Percentiles rank a stretch among this genome's conserved stretches.
phyloP scores from a whole-genome alignment of 2,329 filamentous ascomycete species.

The Colletotrichum theobromicola region DNA sequence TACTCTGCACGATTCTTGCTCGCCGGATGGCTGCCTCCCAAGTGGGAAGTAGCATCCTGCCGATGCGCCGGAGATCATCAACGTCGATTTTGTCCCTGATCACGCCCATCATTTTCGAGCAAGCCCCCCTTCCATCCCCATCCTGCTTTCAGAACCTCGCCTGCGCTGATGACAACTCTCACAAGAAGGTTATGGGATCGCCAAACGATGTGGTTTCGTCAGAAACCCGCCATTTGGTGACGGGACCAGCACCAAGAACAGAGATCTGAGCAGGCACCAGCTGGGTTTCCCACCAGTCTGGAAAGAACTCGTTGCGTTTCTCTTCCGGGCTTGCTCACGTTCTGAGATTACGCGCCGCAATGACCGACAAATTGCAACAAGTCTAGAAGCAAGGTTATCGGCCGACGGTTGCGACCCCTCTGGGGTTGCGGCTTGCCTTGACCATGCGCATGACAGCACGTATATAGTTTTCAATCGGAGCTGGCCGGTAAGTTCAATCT shows the following conservation, averaged over 20 bases:
- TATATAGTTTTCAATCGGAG: slow-evolving; percentile 48
- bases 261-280: slow-evolving; percentile 36
- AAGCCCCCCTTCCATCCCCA: not conserved
- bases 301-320: not conserved
- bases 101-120: not conserved
- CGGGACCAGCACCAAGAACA: slow-evolving; percentile 33
- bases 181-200: slow-evolving; percentile 20
- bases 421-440: slow-evolving; percentile 1
- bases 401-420: slow-evolving; percentile 3
- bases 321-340: not conserved
- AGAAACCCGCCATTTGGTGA: slow-evolving; percentile 21
- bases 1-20: not conserved
- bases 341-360: slow-evolving; percentile 21
- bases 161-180: slow-evolving; percentile 29
- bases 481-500: slow-evolving; percentile 19
- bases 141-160: not conserved
- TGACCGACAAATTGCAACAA: slow-evolving; percentile 25
- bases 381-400: slow-evolving; percentile 5
- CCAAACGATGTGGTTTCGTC: slow-evolving; percentile 6
- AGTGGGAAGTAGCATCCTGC: not conserved
- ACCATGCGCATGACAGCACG: slow-evolving; percentile 22
- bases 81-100: not conserved
- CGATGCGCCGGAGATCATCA: not conserved
- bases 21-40: not conserved
- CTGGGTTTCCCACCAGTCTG: not conserved